Evolutionary conservation across 2,329 filamentous ascomycete species (phyloP), one percentile per base, ranked within the genome.

Genomic region (Epichloe bromicola): DNA sequence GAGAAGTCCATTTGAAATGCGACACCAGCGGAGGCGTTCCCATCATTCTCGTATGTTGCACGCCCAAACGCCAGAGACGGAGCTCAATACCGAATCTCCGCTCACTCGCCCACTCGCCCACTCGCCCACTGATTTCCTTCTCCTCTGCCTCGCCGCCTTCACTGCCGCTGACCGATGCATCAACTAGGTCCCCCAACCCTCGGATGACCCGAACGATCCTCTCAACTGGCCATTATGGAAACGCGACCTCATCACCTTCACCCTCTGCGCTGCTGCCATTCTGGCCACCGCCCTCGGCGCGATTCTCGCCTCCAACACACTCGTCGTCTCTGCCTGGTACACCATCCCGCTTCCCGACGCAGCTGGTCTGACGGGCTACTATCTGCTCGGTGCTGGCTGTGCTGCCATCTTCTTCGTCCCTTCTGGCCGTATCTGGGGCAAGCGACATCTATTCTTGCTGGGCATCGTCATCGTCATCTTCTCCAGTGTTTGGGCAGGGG

Each of bases 201-300:
- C 84, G 55, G 85, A 95, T 66, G 88, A 95, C 64, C 88, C 87
- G 4, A 91, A 94, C 64, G 90, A 96, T 67, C 90, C 88, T 33
- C 73, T 95, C 56, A 76, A 74, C 63, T 96, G 89, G 90, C 85
- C 89, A 20, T 67, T 95, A 54, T 91, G 86, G 86, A 80, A 79
- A 58, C 86, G 89, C 63, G 90, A 96, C 64, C 59, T 86, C 49
- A 89, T 93, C 62, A 84, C 89, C 54, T 73, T 81, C 52, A 77
- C 87, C 55, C 80, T 97, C 26, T 95, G 85, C 56, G 69, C 93
- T 53, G 78, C 85, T 23, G 85, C 86, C 55, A 83, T 95, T 61
- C 84, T 96, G 58, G 90, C 87, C 48, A 86, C 88, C 12, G 85
- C 86, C 0, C 80, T 95, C 10, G 88, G 86, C 33, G 86, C 91